Conservation (phyloP, 2,329 filamentous ascomycete species). For the Xylariales sp. region DNA sequence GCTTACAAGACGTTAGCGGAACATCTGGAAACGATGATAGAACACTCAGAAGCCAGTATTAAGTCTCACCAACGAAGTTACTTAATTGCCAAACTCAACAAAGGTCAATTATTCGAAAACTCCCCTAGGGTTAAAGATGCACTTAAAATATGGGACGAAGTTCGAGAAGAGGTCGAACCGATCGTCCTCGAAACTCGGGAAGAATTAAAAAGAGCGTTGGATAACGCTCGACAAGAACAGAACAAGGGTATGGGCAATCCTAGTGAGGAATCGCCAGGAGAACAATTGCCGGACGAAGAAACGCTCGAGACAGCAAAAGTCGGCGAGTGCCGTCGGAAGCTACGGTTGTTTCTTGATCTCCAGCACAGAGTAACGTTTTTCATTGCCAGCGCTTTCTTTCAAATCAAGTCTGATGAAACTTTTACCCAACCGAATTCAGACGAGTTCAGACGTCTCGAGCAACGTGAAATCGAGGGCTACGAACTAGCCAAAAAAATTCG, state of each 20-base stretch:
- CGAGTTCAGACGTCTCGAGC: constrained; percentile 73
- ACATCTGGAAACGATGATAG: constrained; percentile 91
- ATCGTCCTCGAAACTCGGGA: constrained; percentile 73
- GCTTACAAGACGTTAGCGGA: constrained; percentile 79
- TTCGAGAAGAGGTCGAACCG: constrained; percentile 59
- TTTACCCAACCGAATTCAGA: constrained; percentile 74
- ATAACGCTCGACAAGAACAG: constrained; percentile 51
- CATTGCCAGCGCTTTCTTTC: constrained; percentile 83
- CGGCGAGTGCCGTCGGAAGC: constrained; percentile 69
- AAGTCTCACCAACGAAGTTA: constrained; percentile 75
- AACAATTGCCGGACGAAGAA: constrained; percentile 36
- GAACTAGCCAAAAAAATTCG: constrained; percentile 81
- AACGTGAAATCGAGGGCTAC: constrained; percentile 78
- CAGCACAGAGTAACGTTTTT: constrained; percentile 88
- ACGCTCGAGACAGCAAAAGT: constrained; percentile 56
- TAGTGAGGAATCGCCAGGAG: constrained; percentile 37
- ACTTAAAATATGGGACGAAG: constrained; percentile 74
- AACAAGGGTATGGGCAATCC: constrained; percentile 35
- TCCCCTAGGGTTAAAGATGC: constrained; percentile 75
- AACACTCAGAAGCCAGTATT: constrained; percentile 77
- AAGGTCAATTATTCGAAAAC: constrained; percentile 84
- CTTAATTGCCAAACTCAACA: constrained; percentile 71
- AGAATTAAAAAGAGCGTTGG: constrained; percentile 66
- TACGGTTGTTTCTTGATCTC: constrained; percentile 80
- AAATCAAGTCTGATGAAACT: constrained; percentile 78